Conservation (phyloP, 169 alveolate species). For the Plasmodium gaboni region DNA sequence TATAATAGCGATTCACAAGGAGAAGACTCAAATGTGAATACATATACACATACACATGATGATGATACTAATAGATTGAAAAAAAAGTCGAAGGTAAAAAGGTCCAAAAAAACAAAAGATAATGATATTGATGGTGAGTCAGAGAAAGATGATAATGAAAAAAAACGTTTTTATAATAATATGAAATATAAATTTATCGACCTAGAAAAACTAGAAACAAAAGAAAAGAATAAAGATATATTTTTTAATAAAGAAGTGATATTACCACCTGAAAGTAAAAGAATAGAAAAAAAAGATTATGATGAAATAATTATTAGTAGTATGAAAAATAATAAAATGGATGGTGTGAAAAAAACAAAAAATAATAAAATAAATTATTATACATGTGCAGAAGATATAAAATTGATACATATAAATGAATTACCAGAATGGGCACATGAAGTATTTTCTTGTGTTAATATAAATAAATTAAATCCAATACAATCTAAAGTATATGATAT, state of each 20-base stretch:
- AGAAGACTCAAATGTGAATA: too few relatives aligned
- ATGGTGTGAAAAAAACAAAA: not conserved
- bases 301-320: slow-evolving; percentile 87
- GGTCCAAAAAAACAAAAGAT: not conserved
- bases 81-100: not conserved
- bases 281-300: slow-evolving; percentile 91
- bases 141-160: not conserved
- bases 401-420: slow-evolving; percentile 79
- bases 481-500: slow-evolving; percentile 94
- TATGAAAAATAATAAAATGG: slow-evolving; percentile 76
- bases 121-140: not conserved
- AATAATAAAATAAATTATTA: slow-evolving; percentile 38
- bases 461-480: slow-evolving; percentile 93
- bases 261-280: slow-evolving; percentile 95
- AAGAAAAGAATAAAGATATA: slow-evolving; percentile 6
- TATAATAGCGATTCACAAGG: too few relatives aligned
- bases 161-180: not conserved
- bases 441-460: slow-evolving; percentile 90
- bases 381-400: slow-evolving; percentile 77
- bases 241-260: slow-evolving; percentile 90
- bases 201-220: slow-evolving; percentile 38
- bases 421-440: slow-evolving; percentile 97
- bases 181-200: slow-evolving; percentile 41
- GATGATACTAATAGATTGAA: not conserved
- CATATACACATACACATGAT: not conserved